These are phyloP conservation scores for Hippophae gyantsensis DNA, from an alignment of 306 rosid species.

Conservation along the genomic window DNA sequence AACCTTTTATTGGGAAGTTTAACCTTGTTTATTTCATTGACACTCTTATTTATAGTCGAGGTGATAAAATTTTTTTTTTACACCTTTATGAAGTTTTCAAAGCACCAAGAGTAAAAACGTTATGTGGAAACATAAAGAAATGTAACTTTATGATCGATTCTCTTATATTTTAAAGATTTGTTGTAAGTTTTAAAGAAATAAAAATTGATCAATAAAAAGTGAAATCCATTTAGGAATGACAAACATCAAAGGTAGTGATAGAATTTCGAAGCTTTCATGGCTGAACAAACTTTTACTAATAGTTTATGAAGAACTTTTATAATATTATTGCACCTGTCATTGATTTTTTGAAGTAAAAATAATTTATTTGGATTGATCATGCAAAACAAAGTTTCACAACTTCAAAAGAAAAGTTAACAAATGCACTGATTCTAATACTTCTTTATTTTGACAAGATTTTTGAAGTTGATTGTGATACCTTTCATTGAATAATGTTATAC, in stretches of 20 bases:
- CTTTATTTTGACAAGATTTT: too few relatives aligned
- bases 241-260: too few relatives aligned
- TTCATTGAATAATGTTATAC: too few relatives aligned
- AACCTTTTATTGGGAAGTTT: too few relatives aligned
- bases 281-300: too few relatives aligned
- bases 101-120: background rate
- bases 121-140: background rate
- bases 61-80: too few relatives aligned
- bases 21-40: too few relatives aligned
- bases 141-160: background rate
- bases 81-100: background rate
- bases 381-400: background rate
- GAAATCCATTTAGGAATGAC: too few relatives aligned
- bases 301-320: background rate
- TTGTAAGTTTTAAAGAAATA: background rate
- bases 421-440: background rate
- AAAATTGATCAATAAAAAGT: too few relatives aligned
- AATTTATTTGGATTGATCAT: background rate
- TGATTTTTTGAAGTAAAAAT: background rate
- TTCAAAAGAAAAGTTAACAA: background rate
- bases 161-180: background rate
- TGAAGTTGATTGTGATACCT: too few relatives aligned
- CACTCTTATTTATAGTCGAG: background rate
- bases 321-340: background rate
- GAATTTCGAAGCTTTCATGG: too few relatives aligned